Base-by-base conservation (phyloP, 2,329 filamentous ascomycete genomes). In the Canariomyces notabilis region DNA sequence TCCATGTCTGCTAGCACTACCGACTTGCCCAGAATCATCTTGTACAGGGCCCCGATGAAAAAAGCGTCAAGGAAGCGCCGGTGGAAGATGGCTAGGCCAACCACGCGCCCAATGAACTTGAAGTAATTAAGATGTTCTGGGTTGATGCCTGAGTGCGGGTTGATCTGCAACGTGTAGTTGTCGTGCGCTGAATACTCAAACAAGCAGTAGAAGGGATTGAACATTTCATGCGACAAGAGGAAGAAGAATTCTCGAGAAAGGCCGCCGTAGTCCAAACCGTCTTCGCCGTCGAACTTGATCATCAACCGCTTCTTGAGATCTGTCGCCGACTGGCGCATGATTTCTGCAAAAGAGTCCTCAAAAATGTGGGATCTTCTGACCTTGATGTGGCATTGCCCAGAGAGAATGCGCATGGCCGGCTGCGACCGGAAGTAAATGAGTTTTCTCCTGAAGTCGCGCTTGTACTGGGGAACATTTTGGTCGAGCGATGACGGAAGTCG, bases 101-200 rank as follows among this genome's bases (percentile, higher is more conserved):
- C 93, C 21, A 98, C 93, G 50, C 93, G 88, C 39, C 93, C 93
- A 61, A 98, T 98, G 64, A 98, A 98, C 69, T 95, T 97, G 82
- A 98, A 98, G 73, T 97, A 98, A 67, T 96, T 97, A 61, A 98
- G 75, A 80, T 98, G 93, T 70, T 98, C 93, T 1, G 93, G 93
- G 69, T 98, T 98, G 70, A 98, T 97, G 55, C 93, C 93, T 16
- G 93, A 98, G 68, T 98, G 93, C 37, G 93, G 93, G 72, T 98
- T 98, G 74, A 98, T 98, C 71, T 98, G 93, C 45, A 98, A 85
- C 22, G 93, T 98, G 72, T 98, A 98, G 73, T 98, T 98, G 80
- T 98, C 93, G 74, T 98, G 93, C 32, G 93, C 93, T 20, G 93
- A 97, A 69, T 98, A 98, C 71, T 98, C 93, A 74, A 98, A 98